phyloP scores from a whole-genome alignment of 495 filamentous ascomycete genomes.

The Hypoxylon intermedium region DNA sequence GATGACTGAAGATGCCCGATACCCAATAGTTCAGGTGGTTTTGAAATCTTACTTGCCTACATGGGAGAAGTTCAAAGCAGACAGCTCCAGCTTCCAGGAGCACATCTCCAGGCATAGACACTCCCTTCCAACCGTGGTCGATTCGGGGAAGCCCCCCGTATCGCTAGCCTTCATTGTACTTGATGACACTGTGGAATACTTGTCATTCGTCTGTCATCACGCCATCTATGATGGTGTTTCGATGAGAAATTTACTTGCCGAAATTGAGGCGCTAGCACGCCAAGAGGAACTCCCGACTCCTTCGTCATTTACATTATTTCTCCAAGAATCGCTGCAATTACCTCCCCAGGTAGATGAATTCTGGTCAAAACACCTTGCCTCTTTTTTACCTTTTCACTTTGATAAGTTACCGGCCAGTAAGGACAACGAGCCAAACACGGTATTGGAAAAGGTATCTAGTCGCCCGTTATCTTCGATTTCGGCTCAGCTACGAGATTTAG shows the following conservation, averaged over 20 bases:
- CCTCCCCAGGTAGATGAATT: conserved; percentile 59
- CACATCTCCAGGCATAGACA: conserved; percentile 34
- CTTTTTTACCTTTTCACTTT: conserved; percentile 58
- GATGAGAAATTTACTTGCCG: conserved; percentile 67
- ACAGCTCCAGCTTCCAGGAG: conserved; percentile 27
- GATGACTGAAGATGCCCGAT: conserved; percentile 54
- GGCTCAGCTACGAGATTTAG: conserved; percentile 54
- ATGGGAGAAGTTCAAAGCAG: conserved; percentile 43
- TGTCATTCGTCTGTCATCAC: conserved; percentile 75
- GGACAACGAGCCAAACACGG: conserved; percentile 2
- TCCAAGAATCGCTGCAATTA: conserved; percentile 38
- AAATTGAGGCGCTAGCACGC: conserved; percentile 63
- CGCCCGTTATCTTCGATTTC: conserved; percentile 55
- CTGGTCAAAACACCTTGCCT: conserved; percentile 63
- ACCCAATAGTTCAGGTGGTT: conserved; percentile 67
- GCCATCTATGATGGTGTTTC: conserved; percentile 82
- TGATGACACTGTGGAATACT: conserved; percentile 35
- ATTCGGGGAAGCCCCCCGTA: conserved; percentile 45
- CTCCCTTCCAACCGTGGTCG: conserved; percentile 41
- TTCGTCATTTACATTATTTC: conserved; percentile 53
- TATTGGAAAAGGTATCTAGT: conserved; percentile 2
- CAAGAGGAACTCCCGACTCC: conserved; percentile 52
- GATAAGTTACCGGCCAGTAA: not conserved
- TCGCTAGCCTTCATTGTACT: conserved; percentile 45
- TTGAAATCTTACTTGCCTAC: conserved; percentile 43